Conservation (phyloP, 352 stramenopile genomes). For the Pythium sp. region DNA sequence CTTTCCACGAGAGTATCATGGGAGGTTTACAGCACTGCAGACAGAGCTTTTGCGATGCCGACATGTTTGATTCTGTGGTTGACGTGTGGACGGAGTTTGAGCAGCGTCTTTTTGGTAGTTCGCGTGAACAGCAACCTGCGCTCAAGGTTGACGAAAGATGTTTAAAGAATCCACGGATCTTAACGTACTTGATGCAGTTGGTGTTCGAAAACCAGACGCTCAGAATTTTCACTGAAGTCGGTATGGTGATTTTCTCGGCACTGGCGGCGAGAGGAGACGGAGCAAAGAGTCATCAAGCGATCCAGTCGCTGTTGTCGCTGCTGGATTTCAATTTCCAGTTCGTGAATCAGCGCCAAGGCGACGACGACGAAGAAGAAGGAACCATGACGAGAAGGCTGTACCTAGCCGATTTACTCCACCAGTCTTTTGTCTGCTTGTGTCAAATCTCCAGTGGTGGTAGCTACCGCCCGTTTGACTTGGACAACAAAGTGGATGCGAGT, state of each 20-base stretch:
- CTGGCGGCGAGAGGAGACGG: not conserved
- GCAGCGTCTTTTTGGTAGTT: not conserved
- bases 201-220: not conserved
- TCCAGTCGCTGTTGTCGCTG: constrained; percentile 1
- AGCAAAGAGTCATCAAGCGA: constrained; percentile 2
- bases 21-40: constrained; percentile 4
- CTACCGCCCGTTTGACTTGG: too few relatives aligned
- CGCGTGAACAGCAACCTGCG: not conserved
- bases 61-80: constrained; percentile 1
- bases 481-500: not conserved
- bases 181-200: not conserved
- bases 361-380: not conserved
- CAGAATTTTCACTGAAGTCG: not conserved
- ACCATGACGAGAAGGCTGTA: not conserved
- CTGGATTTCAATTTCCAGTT: constrained; percentile 8
- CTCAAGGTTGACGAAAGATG: not conserved
- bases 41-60: not conserved
- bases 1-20: constrained; percentile 7
- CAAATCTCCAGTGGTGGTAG: not conserved
- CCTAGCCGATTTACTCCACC: not conserved
- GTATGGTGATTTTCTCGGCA: not conserved
- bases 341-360: not conserved
- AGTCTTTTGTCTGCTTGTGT: constrained; percentile 6
- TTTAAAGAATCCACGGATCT: constrained; percentile 2
- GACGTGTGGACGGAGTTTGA: not conserved